Percentiles rank a stretch among this genome's conserved stretches.
Evolutionary conservation across 1,284 basidiomycete species (phyloP).

Genomic region (Ganoderma multipileum): DNA sequence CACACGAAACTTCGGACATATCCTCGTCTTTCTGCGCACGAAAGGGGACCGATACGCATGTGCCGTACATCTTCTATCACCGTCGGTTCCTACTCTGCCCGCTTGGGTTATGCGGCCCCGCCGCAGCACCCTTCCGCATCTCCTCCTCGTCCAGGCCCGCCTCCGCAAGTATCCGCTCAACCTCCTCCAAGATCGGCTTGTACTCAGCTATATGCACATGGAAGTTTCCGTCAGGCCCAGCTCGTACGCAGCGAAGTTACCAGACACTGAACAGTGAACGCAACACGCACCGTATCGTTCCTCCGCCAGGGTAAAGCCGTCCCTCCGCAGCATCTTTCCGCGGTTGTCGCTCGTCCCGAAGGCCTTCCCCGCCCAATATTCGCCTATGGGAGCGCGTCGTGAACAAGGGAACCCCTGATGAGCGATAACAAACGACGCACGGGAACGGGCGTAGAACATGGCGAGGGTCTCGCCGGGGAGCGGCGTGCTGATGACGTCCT

Average conservation of each 20-base stretch:
- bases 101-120: slow-evolving; percentile 42
- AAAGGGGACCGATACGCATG: neutral
- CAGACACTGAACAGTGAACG: neutral
- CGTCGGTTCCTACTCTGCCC: slow-evolving; percentile 63
- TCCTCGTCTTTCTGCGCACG: neutral
- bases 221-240: neutral
- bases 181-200: slow-evolving; percentile 81
- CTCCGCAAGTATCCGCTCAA: slow-evolving; percentile 85
- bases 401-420: neutral
- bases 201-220: slow-evolving; percentile 57
- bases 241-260: neutral
- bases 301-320: slow-evolving; percentile 80
- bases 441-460: slow-evolving; percentile 84
- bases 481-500: slow-evolving; percentile 84
- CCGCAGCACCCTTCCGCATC: slow-evolving; percentile 61
- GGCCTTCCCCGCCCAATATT: slow-evolving; percentile 86
- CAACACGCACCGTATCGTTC: slow-evolving; percentile 50
- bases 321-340: slow-evolving; percentile 82
- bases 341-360: slow-evolving; percentile 65
- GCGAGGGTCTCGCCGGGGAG: slow-evolving; percentile 89
- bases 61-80: slow-evolving; percentile 33
- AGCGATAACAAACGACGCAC: slow-evolving; percentile 46
- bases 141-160: slow-evolving; percentile 90
- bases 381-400: slow-evolving; percentile 49
- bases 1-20: neutral